phyloP scores from a whole-genome alignment of 768 basidiomycete species.

The Coprinellus micaceus region DNA sequence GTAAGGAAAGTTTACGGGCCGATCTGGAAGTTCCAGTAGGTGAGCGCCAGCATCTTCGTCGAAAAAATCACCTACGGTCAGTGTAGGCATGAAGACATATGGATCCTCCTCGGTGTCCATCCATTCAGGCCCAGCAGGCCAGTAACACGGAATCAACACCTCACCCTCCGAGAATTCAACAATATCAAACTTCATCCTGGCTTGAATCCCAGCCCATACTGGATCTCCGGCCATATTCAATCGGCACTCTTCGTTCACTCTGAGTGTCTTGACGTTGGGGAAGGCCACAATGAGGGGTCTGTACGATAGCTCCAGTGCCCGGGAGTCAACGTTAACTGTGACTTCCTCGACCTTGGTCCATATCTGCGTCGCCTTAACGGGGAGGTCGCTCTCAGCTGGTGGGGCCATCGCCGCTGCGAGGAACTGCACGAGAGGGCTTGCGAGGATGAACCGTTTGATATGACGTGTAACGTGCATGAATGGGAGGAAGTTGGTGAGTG shows the following conservation, averaged over 20 bases:
- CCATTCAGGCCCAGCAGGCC: neutral
- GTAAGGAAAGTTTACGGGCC: too few relatives aligned
- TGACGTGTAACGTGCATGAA: neutral
- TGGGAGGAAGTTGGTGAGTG: neutral
- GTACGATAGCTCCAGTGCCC: neutral
- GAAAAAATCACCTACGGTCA: neutral
- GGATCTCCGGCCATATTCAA: neutral
- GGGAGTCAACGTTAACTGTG: neutral
- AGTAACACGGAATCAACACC: neutral
- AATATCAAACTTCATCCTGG: neutral
- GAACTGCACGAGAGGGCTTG: neutral
- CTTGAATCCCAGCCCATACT: neutral
- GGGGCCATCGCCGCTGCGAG: too few relatives aligned
- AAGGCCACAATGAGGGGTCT: neutral
- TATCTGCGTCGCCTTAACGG: neutral
- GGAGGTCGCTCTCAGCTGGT: too few relatives aligned
- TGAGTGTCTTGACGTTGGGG: neutral
- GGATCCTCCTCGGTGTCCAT: slow-evolving; percentile 2
- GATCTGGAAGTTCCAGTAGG: neutral
- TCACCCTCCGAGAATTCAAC: neutral
- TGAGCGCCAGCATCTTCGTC: too few relatives aligned
- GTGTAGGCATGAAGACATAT: neutral
- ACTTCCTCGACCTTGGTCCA: neutral
- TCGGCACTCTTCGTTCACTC: neutral
- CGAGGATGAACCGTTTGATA: neutral